Percentiles rank a stretch among this genome's conserved stretches.
Conservation (phyloP, 768 basidiomycete genomes). For the Leccinum obscurum region DNA sequence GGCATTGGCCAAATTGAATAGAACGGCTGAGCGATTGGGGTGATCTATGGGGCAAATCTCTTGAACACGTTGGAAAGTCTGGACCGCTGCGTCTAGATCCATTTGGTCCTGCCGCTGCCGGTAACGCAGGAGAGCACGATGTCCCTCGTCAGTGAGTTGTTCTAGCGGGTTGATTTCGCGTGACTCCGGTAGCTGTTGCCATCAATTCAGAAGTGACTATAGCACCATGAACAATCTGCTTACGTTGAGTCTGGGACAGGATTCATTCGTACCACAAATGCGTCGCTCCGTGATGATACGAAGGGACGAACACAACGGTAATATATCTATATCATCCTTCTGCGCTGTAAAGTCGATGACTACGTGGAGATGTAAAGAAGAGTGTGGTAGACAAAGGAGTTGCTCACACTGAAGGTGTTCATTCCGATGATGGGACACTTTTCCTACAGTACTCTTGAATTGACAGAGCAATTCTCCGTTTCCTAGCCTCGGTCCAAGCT, state of each 20-base stretch:
- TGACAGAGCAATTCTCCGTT: neutral
- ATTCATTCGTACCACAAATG: neutral
- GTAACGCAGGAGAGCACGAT: neutral
- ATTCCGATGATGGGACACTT: neutral
- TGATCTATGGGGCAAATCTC: neutral
- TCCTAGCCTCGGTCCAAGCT: neutral
- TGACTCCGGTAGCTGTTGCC: neutral
- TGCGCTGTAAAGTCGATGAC: neutral
- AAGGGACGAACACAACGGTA: neutral
- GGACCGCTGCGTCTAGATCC: neutral
- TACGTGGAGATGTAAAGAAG: neutral
- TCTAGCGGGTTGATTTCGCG: neutral
- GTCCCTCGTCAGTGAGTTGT: neutral
- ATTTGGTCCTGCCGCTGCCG: fast-evolving
- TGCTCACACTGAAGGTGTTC: neutral
- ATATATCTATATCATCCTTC: neutral
- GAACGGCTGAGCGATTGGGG: neutral
- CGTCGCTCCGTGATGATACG: neutral
- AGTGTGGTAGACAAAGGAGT: neutral
- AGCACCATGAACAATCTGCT: neutral
- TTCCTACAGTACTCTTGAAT: neutral
- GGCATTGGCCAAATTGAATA: neutral
- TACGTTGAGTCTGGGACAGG: neutral
- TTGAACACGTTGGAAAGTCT: neutral
- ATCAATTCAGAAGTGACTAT: neutral